phyloP scores from a whole-genome alignment of 345 rosid species.

The sweet orange (Citrus sinensis) region DVS_A1.0 CM039163.1:3500001-3500500 shows the following conservation, averaged over 20 bases:
- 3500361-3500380: constrained; percentile 49
- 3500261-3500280: constrained; percentile 35
- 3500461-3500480: not conserved
- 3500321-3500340: constrained; percentile 40
- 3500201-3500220: constrained; percentile 79
- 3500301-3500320: constrained; percentile 70
- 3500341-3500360: constrained; percentile 64
- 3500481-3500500: not conserved
- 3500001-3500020: constrained; percentile 48
- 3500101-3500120: constrained; percentile 79
- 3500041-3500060: constrained; percentile 58
- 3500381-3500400: constrained; percentile 43
- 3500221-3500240: constrained; percentile 63
- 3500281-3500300: constrained; percentile 51
- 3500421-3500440: constrained; percentile 13
- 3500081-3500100: constrained; percentile 57
- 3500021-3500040: constrained; percentile 51
- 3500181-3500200: constrained; percentile 65
- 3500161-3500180: constrained; percentile 30
- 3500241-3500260: constrained; percentile 75
- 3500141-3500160: constrained; percentile 46
- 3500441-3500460: not conserved
- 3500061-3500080: constrained; percentile 37
- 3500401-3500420: constrained; percentile 33
- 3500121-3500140: constrained; percentile 42